Base-by-base conservation (phyloP, 2,329 filamentous ascomycete species). In the Aspergillus flavus region DNA sequence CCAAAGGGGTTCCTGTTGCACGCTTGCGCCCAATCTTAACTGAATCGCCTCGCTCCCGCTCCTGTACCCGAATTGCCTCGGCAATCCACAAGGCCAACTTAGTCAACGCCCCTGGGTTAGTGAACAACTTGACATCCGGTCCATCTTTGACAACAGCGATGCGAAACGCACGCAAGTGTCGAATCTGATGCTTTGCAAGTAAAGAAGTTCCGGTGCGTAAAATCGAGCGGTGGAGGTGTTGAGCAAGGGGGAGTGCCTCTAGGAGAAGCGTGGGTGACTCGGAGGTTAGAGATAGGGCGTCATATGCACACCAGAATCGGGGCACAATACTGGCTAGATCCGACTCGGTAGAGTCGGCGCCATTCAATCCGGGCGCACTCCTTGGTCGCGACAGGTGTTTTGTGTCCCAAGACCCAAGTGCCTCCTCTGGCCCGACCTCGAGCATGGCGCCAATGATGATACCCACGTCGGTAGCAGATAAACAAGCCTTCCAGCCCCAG, bases 91-190 rank as follows among this genome's bases (percentile, higher is more conserved):
- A 84, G 0, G 94, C 94, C 16, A 99, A 85, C 77, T 98, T 97
- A 2, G 94, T 96, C 28, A 99, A 82, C 1, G 95, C 95, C 6
- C 94, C 92, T 0, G 95, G 94, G 73, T 98, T 94, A 0, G 90
- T 93, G 79, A 99, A 99, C 12, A 98, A 85, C n/a, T 86, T 81
- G 0, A 96, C 91, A 71, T 98, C 95, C 0, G 94, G 93, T 0
- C 94, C 93, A 73, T 98, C 95, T 75, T 96, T 97, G 70, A 99
- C 93, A 4, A 98, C 91, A 39, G 92, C 96, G 85, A 99, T 93
- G 57, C 95, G 91, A 77, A 98, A 99, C 0, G 94, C 91, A 55
- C 93, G 89, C 19, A 99, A 83, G 76, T 97, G 93, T 43, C 93
- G 91, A 74, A 99, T 96, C 72, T 97, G 94, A 63, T 91, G 90